Conservation (phyloP, 768 basidiomycete species). For the Sporobolomyces phaffii region DNA sequence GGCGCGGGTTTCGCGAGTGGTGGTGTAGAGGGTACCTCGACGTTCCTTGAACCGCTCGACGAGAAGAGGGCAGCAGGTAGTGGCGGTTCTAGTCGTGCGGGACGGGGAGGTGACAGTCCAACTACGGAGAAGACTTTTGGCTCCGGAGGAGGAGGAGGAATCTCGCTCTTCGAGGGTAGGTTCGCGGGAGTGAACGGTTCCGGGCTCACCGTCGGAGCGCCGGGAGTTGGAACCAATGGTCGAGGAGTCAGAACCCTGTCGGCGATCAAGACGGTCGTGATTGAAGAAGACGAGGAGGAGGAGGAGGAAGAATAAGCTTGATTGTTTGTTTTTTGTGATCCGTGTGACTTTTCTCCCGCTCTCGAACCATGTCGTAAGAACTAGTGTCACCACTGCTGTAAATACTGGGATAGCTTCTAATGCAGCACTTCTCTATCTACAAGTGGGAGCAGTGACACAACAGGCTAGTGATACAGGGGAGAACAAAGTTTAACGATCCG, state of each 20-base stretch:
- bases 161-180: slow-evolving; percentile 22
- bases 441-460: too few species aligned
- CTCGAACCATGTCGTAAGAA: neutral
- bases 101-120: neutral
- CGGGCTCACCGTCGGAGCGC: neutral
- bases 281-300: slow-evolving; percentile 40
- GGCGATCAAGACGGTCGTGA: slow-evolving; percentile 19
- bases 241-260: neutral
- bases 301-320: slow-evolving; percentile 35
- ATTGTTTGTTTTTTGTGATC: neutral
- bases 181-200: slow-evolving; percentile 26
- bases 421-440: too few species aligned
- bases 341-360: neutral
- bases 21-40: too few species aligned
- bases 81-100: too few species aligned
- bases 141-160: neutral
- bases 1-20: too few species aligned
- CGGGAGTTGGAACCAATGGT: neutral
- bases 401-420: neutral
- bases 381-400: neutral
- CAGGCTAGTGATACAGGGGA: neutral
- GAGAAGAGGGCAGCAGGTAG: neutral
- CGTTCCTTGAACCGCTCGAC: neutral
- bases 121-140: slow-evolving; percentile 1
- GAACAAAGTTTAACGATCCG: neutral